These are phyloP conservation scores for Colletotrichum tanaceti DNA, from an alignment of 2,329 filamentous ascomycete genomes.

Conservation along the genomic window DNA sequence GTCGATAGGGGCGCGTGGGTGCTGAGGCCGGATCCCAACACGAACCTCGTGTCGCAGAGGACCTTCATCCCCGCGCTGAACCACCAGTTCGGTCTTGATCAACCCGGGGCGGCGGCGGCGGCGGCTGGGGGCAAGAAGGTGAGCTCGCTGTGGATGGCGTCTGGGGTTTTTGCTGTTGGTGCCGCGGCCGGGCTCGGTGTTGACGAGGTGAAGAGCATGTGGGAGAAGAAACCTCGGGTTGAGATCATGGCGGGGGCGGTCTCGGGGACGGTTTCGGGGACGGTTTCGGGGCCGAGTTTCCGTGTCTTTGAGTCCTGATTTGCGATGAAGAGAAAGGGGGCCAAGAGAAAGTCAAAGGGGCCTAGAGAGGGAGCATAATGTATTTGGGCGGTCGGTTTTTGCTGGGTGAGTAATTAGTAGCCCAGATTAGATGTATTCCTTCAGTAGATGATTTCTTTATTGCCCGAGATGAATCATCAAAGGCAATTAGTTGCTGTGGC, in stretches of 20 bases:
- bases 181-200: background rate
- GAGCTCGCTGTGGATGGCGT: slow-evolving; percentile 1
- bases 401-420: too few relatives aligned
- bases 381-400: too few relatives aligned
- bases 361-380: too few relatives aligned
- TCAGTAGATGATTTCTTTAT: too few relatives aligned
- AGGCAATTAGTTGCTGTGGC: too few relatives aligned
- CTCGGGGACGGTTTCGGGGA: background rate
- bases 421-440: too few relatives aligned
- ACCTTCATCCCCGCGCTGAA: slow-evolving; percentile 30
- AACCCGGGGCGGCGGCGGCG: background rate
- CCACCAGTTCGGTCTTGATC: slow-evolving; percentile 11
- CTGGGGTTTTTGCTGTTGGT: slow-evolving; percentile 23
- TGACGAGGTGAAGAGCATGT: background rate
- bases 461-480: too few relatives aligned
- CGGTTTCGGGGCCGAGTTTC: background rate
- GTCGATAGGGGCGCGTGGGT: slow-evolving; percentile 11
- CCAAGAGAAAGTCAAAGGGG: too few relatives aligned
- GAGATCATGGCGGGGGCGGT: background rate
- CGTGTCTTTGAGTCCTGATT: too few relatives aligned
- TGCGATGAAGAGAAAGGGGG: background rate
- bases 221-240: background rate
- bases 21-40: slow-evolving; percentile 41
- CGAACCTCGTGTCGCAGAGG: slow-evolving; percentile 38
- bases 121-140: too few relatives aligned